Percentiles rank a stretch among this genome's conserved stretches.
These are phyloP conservation scores for Flaveria bidentis DNA, from an alignment of 129 eudicot species.

Conservation along the genomic window DNA sequence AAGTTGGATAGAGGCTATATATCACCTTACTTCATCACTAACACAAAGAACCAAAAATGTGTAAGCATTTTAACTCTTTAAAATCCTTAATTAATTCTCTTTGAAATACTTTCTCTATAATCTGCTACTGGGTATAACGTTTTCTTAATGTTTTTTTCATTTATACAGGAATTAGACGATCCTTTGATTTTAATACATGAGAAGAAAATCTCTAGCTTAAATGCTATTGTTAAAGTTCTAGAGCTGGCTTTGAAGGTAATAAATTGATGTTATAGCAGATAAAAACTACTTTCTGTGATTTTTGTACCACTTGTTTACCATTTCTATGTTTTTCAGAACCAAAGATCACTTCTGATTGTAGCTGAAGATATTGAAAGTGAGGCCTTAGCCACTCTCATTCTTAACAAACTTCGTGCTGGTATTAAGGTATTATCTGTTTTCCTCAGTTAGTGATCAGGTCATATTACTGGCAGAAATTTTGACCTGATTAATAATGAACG, in stretches of 20 bases:
- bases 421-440: conserved; percentile 43
- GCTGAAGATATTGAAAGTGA: conserved; percentile 84
- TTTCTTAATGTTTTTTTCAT: conserved; percentile 4
- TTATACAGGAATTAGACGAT: conserved; percentile 66
- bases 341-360: conserved; percentile 67
- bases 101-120: neutral
- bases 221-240: conserved; percentile 66
- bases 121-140: neutral
- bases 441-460: neutral
- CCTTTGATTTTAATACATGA: conserved; percentile 72
- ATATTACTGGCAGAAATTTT: neutral
- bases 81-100: neutral
- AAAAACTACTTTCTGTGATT: neutral
- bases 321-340: conserved; percentile 41
- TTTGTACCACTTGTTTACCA: neutral
- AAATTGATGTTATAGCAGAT: neutral
- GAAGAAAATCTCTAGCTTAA: conserved; percentile 61
- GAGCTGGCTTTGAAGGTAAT: conserved; percentile 70
- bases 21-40: conserved; percentile 64
- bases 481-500: neutral
- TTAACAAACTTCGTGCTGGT: conserved; percentile 80
- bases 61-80: conserved; percentile 36
- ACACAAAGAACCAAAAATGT: conserved; percentile 59
- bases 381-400: conserved; percentile 68
- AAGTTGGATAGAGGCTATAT: conserved; percentile 64